Percentiles rank a stretch among this genome's conserved stretches.
phyloP scores from a whole-genome alignment of 1,139 yeast genomes.

The Tardiomyces blankii region DNA sequence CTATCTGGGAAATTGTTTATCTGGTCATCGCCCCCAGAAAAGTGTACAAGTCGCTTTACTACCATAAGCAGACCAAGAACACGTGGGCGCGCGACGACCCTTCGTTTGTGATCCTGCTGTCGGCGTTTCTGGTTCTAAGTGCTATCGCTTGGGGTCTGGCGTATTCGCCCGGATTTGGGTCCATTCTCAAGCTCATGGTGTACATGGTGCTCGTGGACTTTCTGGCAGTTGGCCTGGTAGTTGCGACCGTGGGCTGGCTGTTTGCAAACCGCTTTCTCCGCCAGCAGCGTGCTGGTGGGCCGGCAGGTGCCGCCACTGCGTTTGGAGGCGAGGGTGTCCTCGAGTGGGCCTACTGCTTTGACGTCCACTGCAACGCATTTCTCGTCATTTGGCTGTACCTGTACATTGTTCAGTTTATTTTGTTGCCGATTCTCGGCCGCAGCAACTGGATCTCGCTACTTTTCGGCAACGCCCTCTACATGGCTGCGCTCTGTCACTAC shows the following conservation, averaged over 20 bases:
- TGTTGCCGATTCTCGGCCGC: slow-evolving; percentile 59
- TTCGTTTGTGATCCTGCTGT: slow-evolving; percentile 63
- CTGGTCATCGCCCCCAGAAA: slow-evolving; percentile 65
- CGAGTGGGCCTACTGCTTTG: slow-evolving; percentile 94
- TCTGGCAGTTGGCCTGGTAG: slow-evolving; percentile 52
- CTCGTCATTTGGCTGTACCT: slow-evolving; percentile 68
- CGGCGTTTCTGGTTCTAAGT: slow-evolving; percentile 52
- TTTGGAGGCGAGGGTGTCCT: slow-evolving; percentile 45
- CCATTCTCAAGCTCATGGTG: slow-evolving; percentile 51
- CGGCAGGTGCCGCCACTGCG: slow-evolving; percentile 13
- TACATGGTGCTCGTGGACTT: slow-evolving; percentile 86
- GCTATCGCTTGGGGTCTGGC: slow-evolving; percentile 90
- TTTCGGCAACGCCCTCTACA: slow-evolving; percentile 69
- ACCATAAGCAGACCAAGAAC: slow-evolving; percentile 59
- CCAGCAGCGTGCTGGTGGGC: slow-evolving; percentile 20
- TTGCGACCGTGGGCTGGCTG: slow-evolving; percentile 67
- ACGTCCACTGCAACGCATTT: slow-evolving; percentile 84
- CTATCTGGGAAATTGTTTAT: slow-evolving; percentile 81
- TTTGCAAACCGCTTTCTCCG: slow-evolving; percentile 53
- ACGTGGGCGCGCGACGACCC: slow-evolving; percentile 89
- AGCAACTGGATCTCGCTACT: slow-evolving; percentile 55
- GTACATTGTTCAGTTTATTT: slow-evolving; percentile 64
- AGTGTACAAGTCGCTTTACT: slow-evolving; percentile 72
- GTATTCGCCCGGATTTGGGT: slow-evolving; percentile 51
- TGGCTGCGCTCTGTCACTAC: slow-evolving; percentile 63